Evolutionary conservation across 1,284 basidiomycete genomes (phyloP).

Genomic region (Heterobasidion parviporum): DNA sequence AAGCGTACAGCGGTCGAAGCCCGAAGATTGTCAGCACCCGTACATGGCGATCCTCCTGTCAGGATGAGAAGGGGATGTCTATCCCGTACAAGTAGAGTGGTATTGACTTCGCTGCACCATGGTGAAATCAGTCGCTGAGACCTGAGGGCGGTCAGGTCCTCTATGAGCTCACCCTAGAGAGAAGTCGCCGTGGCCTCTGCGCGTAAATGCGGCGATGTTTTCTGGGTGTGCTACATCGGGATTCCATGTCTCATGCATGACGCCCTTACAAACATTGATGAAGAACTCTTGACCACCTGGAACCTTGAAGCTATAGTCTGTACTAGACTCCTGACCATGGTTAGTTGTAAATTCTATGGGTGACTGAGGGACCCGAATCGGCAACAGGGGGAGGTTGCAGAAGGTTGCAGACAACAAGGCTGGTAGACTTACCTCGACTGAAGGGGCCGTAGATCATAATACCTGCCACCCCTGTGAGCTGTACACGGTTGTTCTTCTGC

Average conservation of each 20-base stretch:
- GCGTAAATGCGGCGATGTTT: slow-evolving; percentile 55
- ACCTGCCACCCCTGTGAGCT: slow-evolving; percentile 32
- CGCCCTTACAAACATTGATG: slow-evolving; percentile 56
- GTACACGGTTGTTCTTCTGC: slow-evolving; percentile 30
- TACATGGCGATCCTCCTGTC: slow-evolving; percentile 53
- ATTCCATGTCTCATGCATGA: slow-evolving; percentile 50
- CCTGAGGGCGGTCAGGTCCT: neutral
- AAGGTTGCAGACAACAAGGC: too few species aligned
- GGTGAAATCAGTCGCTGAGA: neutral
- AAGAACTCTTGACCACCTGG: slow-evolving; percentile 37
- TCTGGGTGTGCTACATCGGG: slow-evolving; percentile 41
- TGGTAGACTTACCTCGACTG: slow-evolving; percentile 33
- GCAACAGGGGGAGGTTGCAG: too few species aligned
- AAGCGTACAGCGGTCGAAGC: slow-evolving; percentile 61
- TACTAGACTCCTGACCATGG: slow-evolving; percentile 30
- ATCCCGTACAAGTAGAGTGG: slow-evolving; percentile 43
- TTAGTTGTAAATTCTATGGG: slow-evolving; percentile 6
- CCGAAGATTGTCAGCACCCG: slow-evolving; percentile 34
- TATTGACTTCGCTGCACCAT: slow-evolving; percentile 45
- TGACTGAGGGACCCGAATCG: too few species aligned
- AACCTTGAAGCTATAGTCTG: slow-evolving; percentile 50
- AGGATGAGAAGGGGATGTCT: slow-evolving; percentile 40
- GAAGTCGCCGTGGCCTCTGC: slow-evolving; percentile 57
- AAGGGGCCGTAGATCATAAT: slow-evolving; percentile 57
- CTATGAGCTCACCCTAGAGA: slow-evolving; percentile 48